A percentile compares a stretch with the other conserved stretches of the same genome.
These are phyloP conservation scores for Cyphellophora attinorum DNA, from an alignment of 2,329 filamentous ascomycete species.

Conservation along the genomic window DNA sequence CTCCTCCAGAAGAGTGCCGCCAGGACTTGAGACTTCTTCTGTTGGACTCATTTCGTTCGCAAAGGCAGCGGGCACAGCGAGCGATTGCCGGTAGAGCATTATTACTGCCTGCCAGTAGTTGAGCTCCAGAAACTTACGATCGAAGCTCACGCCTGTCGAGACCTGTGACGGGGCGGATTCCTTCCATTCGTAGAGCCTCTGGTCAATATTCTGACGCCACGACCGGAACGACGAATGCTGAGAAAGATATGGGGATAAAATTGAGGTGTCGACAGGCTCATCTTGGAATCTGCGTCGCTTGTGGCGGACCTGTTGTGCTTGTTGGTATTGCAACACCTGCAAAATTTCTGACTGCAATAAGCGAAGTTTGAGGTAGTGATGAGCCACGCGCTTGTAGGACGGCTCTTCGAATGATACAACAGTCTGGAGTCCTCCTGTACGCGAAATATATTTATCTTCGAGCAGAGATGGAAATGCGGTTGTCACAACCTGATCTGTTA, in stretches of 20 bases:
- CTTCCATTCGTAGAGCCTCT: constrained; percentile 77
- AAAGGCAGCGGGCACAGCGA: constrained; percentile 75
- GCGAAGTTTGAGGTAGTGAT: constrained; percentile 85
- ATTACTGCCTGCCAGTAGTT: constrained; percentile 98
- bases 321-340: constrained; percentile 85
- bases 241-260: constrained; percentile 76
- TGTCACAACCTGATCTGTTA: constrained; percentile 92
- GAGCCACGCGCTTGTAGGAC: constrained; percentile 81
- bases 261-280: constrained; percentile 64
- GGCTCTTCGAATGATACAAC: constrained; percentile 50
- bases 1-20: constrained; percentile 34
- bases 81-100: constrained; percentile 85
- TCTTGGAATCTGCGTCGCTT: constrained; percentile 56
- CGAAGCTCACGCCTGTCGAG: constrained; percentile 81
- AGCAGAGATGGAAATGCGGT: constrained; percentile 86
- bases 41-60: constrained; percentile 62
- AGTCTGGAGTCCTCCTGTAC: constrained; percentile 59
- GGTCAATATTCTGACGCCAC: constrained; percentile 83
- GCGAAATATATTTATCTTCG: constrained; percentile 81
- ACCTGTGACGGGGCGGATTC: constrained; percentile 64
- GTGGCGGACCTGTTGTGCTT: constrained; percentile 67
- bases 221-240: constrained; percentile 76
- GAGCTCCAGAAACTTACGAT: constrained; percentile 78
- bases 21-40: constrained; percentile 50
- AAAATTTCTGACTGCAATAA: constrained; percentile 89